phyloP scores from a whole-genome alignment of 2,329 filamentous ascomycete genomes.

The Dryadomyces quercivorus region DNA sequence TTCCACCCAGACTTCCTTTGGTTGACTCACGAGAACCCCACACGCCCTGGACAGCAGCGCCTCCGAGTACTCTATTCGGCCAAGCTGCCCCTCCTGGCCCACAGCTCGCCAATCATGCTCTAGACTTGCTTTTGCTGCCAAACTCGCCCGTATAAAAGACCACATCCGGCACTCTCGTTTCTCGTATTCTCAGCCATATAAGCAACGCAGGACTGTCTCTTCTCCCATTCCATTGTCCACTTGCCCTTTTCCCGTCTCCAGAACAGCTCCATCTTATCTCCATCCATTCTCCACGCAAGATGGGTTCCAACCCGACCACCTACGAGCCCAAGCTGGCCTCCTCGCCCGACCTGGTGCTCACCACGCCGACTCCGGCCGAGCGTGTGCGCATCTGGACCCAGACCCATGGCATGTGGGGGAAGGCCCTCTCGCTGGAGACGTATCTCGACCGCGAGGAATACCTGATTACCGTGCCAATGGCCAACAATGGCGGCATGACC shows the following conservation, averaged over 20 bases:
- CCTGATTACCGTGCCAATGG: conserved; percentile 44
- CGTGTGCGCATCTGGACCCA: conserved; percentile 39
- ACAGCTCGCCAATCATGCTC: background rate
- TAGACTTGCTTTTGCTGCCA: background rate
- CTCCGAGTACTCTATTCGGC: background rate
- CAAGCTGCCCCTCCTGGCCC: background rate
- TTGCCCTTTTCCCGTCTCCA: background rate
- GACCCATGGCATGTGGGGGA: conserved; percentile 47
- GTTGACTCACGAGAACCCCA: no score
- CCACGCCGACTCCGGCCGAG: conserved; percentile 45
- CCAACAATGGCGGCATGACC: conserved; percentile 44
- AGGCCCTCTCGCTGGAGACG: conserved; percentile 36
- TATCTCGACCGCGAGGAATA: conserved; percentile 50
- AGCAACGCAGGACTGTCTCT: background rate
- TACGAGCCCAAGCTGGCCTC: conserved; percentile 20
- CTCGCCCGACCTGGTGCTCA: conserved; percentile 31
- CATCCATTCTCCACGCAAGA: conserved; percentile 9
- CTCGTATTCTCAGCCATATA: background rate
- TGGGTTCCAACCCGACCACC: conserved; percentile 19
- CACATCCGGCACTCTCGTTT: background rate
- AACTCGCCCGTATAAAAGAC: background rate
- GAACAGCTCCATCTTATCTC: background rate
- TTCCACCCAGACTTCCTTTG: no score
- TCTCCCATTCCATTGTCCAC: background rate
- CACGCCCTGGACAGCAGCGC: no score